Conservation (phyloP, 805 yeast species). For the Candida insectorum region DNA sequence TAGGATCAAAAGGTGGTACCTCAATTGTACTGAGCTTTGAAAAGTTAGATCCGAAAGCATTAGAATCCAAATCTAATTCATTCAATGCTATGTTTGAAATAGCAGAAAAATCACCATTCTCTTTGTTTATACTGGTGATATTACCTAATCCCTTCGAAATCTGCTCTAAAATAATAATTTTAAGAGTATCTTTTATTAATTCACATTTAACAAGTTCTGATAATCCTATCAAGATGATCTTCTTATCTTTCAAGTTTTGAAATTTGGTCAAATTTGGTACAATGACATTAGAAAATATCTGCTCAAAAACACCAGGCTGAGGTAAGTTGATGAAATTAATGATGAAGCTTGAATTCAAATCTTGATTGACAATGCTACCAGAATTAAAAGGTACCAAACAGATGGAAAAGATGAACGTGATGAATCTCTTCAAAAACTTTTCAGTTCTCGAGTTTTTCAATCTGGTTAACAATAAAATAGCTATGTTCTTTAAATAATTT, state of each 20-base stretch:
- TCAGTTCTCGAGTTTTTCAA: slow-evolving; percentile 81
- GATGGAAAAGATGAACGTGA: slow-evolving; percentile 49
- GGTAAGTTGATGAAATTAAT: slow-evolving; percentile 68
- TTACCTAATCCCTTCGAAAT: slow-evolving; percentile 25
- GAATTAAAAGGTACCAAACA: slow-evolving; percentile 37
- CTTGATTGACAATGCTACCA: slow-evolving; percentile 20
- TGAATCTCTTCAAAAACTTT: slow-evolving; percentile 68
- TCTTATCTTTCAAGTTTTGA: slow-evolving; percentile 53
- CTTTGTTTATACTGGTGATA: slow-evolving; percentile 24
- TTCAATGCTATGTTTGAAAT: slow-evolving; percentile 27
- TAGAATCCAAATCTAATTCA: slow-evolving; percentile 60
- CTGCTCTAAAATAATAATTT: slow-evolving; percentile 30
- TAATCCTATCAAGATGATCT: slow-evolving; percentile 50
- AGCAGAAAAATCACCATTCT: slow-evolving; percentile 1
- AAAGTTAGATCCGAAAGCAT: slow-evolving; percentile 81
- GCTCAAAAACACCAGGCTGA: slow-evolving; percentile 58
- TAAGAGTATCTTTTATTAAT: slow-evolving; percentile 19
- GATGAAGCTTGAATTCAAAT: slow-evolving; percentile 44
- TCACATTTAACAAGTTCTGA: slow-evolving; percentile 37
- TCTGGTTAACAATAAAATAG: slow-evolving; percentile 72
- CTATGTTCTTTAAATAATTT: slow-evolving; percentile 65
- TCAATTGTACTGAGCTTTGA: slow-evolving; percentile 68
- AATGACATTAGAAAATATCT: slow-evolving; percentile 47
- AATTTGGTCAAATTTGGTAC: slow-evolving; percentile 48
- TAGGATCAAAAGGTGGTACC: slow-evolving; percentile 66